phyloP scores from a whole-genome alignment of 148 eudicot species.

The Suaeda aralocaspica region DNA sequence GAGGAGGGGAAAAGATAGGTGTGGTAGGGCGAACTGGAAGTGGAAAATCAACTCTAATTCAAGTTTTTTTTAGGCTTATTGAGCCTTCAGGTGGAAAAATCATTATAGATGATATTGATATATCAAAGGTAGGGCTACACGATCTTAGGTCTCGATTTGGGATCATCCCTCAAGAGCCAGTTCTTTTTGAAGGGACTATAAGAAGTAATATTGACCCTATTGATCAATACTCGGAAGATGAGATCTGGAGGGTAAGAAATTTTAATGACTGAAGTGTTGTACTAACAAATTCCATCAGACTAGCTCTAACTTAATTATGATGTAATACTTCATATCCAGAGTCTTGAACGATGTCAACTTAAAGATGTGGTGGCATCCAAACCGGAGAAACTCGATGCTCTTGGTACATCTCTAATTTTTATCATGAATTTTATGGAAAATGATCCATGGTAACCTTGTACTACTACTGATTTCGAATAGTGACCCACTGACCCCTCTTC shows the following conservation, averaged over 20 bases:
- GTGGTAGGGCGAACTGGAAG: conserved; percentile 96
- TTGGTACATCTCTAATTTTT: conserved; percentile 36
- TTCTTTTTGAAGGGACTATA: conserved; percentile 93
- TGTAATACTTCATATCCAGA: conserved; percentile 32
- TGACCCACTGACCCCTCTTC: not conserved
- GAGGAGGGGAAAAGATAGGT: conserved; percentile 89
- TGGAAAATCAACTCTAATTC: conserved; percentile 90
- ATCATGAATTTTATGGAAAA: no score
- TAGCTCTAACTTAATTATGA: not conserved
- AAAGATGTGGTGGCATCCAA: conserved; percentile 83
- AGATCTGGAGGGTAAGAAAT: conserved; percentile 84
- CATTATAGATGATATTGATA: conserved; percentile 68
- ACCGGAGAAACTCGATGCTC: conserved; percentile 79
- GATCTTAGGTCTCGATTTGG: conserved; percentile 96
- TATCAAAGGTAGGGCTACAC: conserved; percentile 66
- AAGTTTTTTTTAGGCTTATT: conserved; percentile 84
- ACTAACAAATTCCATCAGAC: not conserved
- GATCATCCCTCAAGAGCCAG: conserved; percentile 97
- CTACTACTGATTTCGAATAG: not conserved
- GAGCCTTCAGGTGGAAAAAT: conserved; percentile 84
- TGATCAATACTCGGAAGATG: conserved; percentile 73
- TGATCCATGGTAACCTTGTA: not conserved
- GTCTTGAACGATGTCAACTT: conserved; percentile 93
- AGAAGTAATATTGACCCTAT: conserved; percentile 89
- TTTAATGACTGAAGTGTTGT: not conserved